Evolutionary conservation across 306 rosid genomes (phyloP).

Genomic region (barrel medic (Medicago truncatula)): MtrunA17r5.0-ANR NC_053045.1:38568001-38568500

Average conservation of each 20-base stretch:
- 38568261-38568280: constrained; percentile 53
- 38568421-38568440: constrained; percentile 47
- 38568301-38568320: constrained; percentile 37
- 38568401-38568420: constrained; percentile 35
- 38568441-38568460: constrained; percentile 33
- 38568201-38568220: constrained; percentile 30
- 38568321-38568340: constrained; percentile 35
- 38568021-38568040: constrained; percentile 46
- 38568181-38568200: constrained; percentile 31
- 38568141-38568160: constrained; percentile 32
- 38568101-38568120: constrained; percentile 51
- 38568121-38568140: constrained; percentile 36
- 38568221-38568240: constrained; percentile 36
- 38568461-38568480: background rate
- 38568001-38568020: constrained; percentile 41
- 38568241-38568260: constrained; percentile 35
- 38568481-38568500: constrained; percentile 11
- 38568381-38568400: constrained; percentile 32
- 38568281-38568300: constrained; percentile 33
- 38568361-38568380: background rate
- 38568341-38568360: constrained; percentile 38
- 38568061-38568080: constrained; percentile 42
- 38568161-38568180: constrained; percentile 43
- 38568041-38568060: constrained; percentile 41
- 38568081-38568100: constrained; percentile 23